Evolutionary conservation across 2,329 filamentous ascomycete genomes (phyloP).

Genomic region (Neoascochyta sp.): DNA sequence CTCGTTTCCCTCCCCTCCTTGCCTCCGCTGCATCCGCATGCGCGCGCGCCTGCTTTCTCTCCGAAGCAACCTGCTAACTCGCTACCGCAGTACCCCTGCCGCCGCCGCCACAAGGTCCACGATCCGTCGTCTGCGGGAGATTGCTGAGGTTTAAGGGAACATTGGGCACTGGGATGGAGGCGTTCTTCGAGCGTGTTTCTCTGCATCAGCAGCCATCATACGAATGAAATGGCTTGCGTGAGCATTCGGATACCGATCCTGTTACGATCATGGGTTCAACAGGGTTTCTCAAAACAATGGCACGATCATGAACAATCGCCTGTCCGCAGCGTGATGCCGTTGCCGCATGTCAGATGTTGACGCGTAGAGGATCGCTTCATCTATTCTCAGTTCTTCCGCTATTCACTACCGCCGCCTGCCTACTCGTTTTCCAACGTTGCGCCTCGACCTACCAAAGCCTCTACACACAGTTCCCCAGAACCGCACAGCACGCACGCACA

Average conservation of each 20-base stretch:
- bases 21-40: not conserved
- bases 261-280: slow-evolving; percentile 35
- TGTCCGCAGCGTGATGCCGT: too few relatives aligned
- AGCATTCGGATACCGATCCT: slow-evolving; percentile 35
- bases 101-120: slow-evolving; percentile 93
- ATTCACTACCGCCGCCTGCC: too few relatives aligned
- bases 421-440: too few relatives aligned
- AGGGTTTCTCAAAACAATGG: slow-evolving; percentile 37
- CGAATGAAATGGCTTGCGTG: slow-evolving; percentile 25
- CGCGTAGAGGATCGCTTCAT: too few relatives aligned
- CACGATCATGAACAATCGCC: slow-evolving; percentile 34
- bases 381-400: too few relatives aligned
- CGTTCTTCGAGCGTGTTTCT: slow-evolving; percentile 38
- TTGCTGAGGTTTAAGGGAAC: slow-evolving; percentile 78
- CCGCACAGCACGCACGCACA: too few relatives aligned
- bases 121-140: slow-evolving; percentile 94
- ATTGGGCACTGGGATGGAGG: slow-evolving; percentile 30
- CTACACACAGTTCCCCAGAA: too few relatives aligned
- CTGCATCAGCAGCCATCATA: slow-evolving; percentile 29
- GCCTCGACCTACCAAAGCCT: too few relatives aligned
- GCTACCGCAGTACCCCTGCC: slow-evolving; percentile 70
- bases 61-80: slow-evolving; percentile 21
- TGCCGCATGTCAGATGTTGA: too few relatives aligned
- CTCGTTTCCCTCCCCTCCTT: not conserved
- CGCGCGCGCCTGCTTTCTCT: too few relatives aligned